Base-by-base conservation (phyloP, 331 rosid genomes). In the Erythrophleum ivorense region DNA sequence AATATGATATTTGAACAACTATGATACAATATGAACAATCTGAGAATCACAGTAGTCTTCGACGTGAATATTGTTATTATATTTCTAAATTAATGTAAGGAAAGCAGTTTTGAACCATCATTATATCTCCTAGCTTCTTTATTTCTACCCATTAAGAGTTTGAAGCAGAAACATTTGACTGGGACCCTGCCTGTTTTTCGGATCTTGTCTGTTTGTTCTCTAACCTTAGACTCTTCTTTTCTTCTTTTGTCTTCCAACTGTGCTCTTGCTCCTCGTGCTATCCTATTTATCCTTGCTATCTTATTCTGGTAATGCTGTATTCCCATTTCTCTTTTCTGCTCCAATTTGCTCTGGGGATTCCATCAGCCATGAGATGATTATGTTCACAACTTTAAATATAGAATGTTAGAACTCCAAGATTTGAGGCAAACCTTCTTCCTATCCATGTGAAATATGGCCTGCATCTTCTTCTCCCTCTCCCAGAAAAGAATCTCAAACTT, bases 391-490 rank as follows among this genome's bases (percentile, higher is more conserved):
- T 38, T 70, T 41, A 31, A 43, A 24, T 29, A 43, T 3, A 43
- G 49, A 65, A 36, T 65, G 76, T 19, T 11, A 10, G 12, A 73
- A 55, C 0, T 49, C 24, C 24, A 81, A 19, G 5, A 69, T 66
- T 54, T 36, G 65, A 33, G 40, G 67, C 71, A 55, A 71, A 92
- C 97, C 93, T 88, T 85, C 78, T 69, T 91, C 75, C 50, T 88
- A 71, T 92, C 93, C 89, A 79, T 86, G 14, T 91, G 89, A 53
- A 63, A 62, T 83, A 88, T 88, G 18, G 86, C 91, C 48, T 84
- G 81, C 86, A 73, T 87, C 75, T 89, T 94, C 81, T 84, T 92
- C 89, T 94, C 81, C 52, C 85, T 83, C 80, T 94, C 98, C 98
- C 94, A 94, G 0, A 74, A 77, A 75, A 79, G 79, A 76, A 91